Evolutionary conservation across 805 yeast genomes (phyloP).

Genomic region (Lipomyces kockii): DNA sequence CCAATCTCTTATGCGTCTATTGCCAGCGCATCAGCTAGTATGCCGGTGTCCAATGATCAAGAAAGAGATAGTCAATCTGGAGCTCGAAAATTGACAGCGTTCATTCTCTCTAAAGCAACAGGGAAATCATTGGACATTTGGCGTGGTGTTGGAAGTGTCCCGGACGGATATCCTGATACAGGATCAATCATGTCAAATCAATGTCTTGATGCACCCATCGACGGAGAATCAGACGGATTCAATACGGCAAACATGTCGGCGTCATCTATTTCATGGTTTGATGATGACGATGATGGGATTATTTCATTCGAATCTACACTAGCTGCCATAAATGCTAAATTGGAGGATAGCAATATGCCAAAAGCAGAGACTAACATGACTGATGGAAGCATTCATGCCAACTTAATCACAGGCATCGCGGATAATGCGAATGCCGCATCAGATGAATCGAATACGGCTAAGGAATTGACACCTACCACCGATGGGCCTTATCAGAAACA

Average conservation of each 20-base stretch:
- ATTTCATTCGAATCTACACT: background rate
- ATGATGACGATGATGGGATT: background rate
- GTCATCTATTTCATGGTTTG: conserved; percentile 1
- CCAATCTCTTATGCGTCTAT: background rate
- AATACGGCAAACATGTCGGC: background rate
- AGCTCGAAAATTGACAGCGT: background rate
- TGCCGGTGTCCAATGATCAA: background rate
- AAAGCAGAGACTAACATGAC: background rate
- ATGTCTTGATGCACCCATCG: background rate
- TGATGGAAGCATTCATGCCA: background rate
- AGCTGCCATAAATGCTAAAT: background rate
- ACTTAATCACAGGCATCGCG: background rate
- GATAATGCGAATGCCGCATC: background rate
- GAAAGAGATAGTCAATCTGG: background rate
- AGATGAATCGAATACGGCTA: background rate
- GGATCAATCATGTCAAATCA: background rate
- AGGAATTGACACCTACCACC: background rate
- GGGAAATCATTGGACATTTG: background rate
- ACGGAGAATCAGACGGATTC: conserved; percentile 1
- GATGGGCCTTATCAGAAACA: background rate
- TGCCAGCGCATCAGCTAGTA: background rate
- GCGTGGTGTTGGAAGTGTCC: background rate
- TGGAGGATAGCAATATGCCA: background rate
- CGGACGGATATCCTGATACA: background rate
- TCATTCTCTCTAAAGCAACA: background rate